A percentile compares a stretch with the other conserved stretches of the same genome.
Evolutionary conservation across 2,329 filamentous ascomycete genomes (phyloP).

Genomic region (Paramyrothecium sp.): DNA sequence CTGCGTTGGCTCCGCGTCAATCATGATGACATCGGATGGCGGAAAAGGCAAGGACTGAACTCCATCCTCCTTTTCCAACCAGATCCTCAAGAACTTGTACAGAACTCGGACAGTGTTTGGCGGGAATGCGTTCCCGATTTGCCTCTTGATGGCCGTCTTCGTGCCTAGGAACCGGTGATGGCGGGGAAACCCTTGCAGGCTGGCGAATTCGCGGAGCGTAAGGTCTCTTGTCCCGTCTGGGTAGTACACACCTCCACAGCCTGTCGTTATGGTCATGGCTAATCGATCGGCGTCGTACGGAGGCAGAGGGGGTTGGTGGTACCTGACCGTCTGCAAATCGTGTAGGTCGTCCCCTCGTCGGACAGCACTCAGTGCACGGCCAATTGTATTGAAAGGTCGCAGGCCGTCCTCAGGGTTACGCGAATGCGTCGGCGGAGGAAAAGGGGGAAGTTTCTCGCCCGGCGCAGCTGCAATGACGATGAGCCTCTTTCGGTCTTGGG

Average conservation of each 20-base stretch:
- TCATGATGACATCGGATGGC: conserved; percentile 16
- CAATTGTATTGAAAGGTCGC: conserved; percentile 42
- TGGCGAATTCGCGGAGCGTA: conserved; percentile 66
- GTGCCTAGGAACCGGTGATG: conserved; percentile 55
- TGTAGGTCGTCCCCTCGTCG: conserved; percentile 35
- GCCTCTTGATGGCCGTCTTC: conserved; percentile 46
- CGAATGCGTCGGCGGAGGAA: conserved; percentile 62
- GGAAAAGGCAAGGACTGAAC: conserved; percentile 17
- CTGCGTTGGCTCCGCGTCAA: conserved; percentile 17
- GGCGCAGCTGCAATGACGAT: conserved; percentile 62
- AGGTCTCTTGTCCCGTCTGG: conserved; percentile 62
- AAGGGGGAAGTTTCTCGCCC: conserved; percentile 66
- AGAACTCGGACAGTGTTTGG: conserved; percentile 52
- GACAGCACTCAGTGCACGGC: conserved; percentile 37
- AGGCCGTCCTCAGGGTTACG: conserved; percentile 30
- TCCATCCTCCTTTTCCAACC: conserved; percentile 43
- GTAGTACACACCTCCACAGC: conserved; percentile 62
- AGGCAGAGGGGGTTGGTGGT: conserved; percentile 22
- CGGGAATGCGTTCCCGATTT: conserved; percentile 81
- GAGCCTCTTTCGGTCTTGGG: conserved; percentile 49
- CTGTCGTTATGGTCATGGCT: conserved; percentile 62
- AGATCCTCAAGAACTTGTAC: conserved; percentile 46
- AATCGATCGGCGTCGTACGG: conserved; percentile 49
- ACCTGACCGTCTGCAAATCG: conserved; percentile 24
- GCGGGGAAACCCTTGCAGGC: conserved; percentile 67